phyloP scores from a whole-genome alignment of 257 asterid species.

The Lithospermum erythrorhizon region DNA sequence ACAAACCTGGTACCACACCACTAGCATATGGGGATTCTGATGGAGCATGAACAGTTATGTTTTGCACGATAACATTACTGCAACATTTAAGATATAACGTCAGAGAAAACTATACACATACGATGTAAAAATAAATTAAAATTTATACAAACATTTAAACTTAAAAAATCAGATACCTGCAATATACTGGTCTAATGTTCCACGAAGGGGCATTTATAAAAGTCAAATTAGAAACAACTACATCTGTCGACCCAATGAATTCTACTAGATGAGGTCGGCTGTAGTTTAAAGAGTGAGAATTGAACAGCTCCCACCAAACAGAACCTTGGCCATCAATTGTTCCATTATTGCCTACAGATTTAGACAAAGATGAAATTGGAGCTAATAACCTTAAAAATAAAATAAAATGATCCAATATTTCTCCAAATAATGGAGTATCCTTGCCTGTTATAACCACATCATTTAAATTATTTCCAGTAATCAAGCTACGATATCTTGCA shows the following conservation, averaged over 20 bases:
- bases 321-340: slow-evolving; percentile 94
- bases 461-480: slow-evolving; percentile 26
- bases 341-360: slow-evolving; percentile 68
- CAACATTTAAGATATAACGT: slow-evolving; percentile 8
- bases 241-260: slow-evolving; percentile 42
- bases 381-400: neutral
- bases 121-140: too few relatives aligned
- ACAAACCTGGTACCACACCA: slow-evolving; percentile 88
- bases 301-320: slow-evolving; percentile 78
- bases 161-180: slow-evolving; percentile 52
- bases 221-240: slow-evolving; percentile 82
- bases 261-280: slow-evolving; percentile 90
- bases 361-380: neutral
- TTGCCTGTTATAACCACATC: slow-evolving; percentile 43
- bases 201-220: slow-evolving; percentile 86
- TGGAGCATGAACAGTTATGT: slow-evolving; percentile 67
- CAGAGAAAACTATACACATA: neutral
- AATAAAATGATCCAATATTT: neutral
- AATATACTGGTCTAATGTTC: slow-evolving; percentile 77
- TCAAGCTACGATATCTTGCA: slow-evolving; percentile 35
- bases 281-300: slow-evolving; percentile 52
- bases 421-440: slow-evolving; percentile 2
- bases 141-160: neutral
- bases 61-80: slow-evolving; percentile 89
- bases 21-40: slow-evolving; percentile 69